Evolutionary conservation across 2,329 filamentous ascomycete species (phyloP).

Genomic region (Colletotrichum melonis): DNA sequence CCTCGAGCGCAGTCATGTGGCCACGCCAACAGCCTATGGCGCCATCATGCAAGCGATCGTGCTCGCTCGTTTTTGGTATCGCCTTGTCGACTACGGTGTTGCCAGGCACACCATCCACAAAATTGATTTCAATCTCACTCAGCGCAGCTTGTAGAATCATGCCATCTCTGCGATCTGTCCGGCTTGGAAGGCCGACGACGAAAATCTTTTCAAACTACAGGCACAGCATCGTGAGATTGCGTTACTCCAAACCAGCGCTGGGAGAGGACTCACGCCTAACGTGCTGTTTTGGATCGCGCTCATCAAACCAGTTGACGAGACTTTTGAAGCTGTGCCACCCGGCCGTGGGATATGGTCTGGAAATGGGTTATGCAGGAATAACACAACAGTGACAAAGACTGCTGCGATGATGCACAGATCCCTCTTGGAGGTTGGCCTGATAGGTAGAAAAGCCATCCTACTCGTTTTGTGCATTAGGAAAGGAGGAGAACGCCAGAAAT

Average conservation of each 20-base stretch:
- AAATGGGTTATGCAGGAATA: constrained; percentile 21
- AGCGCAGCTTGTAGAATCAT: constrained; percentile 59
- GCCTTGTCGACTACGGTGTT: constrained; percentile 50
- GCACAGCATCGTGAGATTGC: not conserved
- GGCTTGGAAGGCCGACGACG: constrained; percentile 61
- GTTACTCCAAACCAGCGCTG: no score
- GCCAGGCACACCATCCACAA: constrained; percentile 57
- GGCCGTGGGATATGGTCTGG: constrained; percentile 4
- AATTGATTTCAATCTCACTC: constrained; percentile 56
- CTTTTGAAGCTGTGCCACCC: not conserved
- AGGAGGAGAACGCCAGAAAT: not conserved
- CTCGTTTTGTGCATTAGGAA: not conserved
- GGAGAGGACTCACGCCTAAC: constrained; percentile 14
- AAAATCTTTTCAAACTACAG: constrained; percentile 63
- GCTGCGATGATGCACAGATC: constrained; percentile 7
- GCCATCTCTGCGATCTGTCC: constrained; percentile 63
- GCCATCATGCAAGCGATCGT: constrained; percentile 42
- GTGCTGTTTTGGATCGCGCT: constrained; percentile 21
- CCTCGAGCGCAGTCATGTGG: constrained; percentile 51
- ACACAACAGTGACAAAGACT: not conserved
- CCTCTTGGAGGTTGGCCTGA: constrained; percentile 22
- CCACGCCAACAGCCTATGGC: constrained; percentile 51
- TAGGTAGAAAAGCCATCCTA: constrained; percentile 13
- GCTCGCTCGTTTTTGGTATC: constrained; percentile 46
- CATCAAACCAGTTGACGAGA: not conserved